Conservation (phyloP, 1,284 basidiomycete genomes). For the Trametes versicolor region DNA sequence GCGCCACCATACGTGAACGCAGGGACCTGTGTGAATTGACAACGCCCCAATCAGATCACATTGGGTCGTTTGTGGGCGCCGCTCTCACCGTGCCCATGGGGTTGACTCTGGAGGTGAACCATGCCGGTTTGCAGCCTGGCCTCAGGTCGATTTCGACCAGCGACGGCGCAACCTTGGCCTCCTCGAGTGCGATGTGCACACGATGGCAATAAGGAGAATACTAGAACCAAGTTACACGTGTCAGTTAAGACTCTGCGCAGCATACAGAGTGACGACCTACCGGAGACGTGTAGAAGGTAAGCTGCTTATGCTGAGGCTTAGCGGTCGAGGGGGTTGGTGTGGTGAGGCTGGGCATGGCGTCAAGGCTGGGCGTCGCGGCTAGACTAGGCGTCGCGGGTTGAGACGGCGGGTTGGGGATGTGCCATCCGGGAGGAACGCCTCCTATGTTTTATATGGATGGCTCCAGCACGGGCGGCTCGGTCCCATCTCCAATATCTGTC, state of each 20-base stretch:
- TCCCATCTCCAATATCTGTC: conserved; percentile 8
- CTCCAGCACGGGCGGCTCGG: conserved; percentile 16
- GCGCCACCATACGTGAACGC: conserved; percentile 68
- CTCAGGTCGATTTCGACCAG: conserved; percentile 39
- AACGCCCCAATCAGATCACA: conserved; percentile 12
- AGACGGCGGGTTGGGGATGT: conserved; percentile 1
- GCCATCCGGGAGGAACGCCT: background rate
- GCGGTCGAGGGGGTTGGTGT: background rate
- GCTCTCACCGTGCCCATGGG: conserved; percentile 47
- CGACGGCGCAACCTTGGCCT: conserved; percentile 37
- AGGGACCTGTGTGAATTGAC: conserved; percentile 49
- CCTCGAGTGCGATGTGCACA: conserved; percentile 35
- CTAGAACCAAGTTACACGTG: conserved; percentile 1
- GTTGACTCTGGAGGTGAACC: conserved; percentile 49
- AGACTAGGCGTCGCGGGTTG: conserved; percentile 1
- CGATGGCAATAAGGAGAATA: conserved; percentile 34
- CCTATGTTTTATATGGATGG: conserved; percentile 27
- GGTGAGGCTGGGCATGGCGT: background rate
- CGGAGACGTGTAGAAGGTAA: conserved; percentile 33
- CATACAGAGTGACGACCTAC: conserved; percentile 8
- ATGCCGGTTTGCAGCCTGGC: conserved; percentile 49
- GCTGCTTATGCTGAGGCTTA: conserved; percentile 25
- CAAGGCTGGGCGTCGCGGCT: background rate
- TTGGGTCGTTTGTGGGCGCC: background rate
- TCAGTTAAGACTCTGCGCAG: background rate